Evolutionary conservation across 2,329 filamentous ascomycete species (phyloP).

Genomic region (Alternaria rosae): DNA sequence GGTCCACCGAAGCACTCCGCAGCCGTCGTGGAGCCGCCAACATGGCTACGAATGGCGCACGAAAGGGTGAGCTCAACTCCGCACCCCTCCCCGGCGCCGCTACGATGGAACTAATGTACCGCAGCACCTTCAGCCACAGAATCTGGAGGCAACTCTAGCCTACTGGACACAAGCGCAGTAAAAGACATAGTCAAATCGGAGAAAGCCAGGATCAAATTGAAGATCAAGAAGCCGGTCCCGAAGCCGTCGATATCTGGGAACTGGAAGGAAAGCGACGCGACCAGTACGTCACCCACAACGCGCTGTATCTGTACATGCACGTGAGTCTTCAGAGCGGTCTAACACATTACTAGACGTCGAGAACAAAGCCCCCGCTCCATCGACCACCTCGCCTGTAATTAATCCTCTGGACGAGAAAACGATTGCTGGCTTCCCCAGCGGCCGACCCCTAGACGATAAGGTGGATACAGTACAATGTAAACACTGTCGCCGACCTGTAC

Average conservation of each 20-base stretch:
- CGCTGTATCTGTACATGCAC: background rate
- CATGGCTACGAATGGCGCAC: conserved; percentile 49
- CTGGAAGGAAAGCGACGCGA: conserved; percentile 72
- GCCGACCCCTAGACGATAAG: conserved; percentile 80
- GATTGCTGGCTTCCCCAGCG: conserved; percentile 80
- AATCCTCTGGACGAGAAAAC: conserved; percentile 76
- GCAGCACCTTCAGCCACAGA: conserved; percentile 36
- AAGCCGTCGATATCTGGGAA: conserved; percentile 73
- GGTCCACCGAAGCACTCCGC: conserved; percentile 38
- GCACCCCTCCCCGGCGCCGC: conserved; percentile 22
- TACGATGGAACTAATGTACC: conserved; percentile 26
- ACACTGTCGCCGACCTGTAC: conserved; percentile 89
- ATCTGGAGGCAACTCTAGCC: conserved; percentile 17
- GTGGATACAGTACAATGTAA: conserved; percentile 84
- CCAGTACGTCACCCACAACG: conserved; percentile 58
- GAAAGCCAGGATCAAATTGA: conserved; percentile 52
- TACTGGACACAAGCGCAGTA: conserved; percentile 40
- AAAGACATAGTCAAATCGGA: conserved; percentile 49
- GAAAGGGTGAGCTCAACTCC: conserved; percentile 43
- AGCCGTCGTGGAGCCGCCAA: conserved; percentile 39
- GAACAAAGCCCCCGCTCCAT: conserved; percentile 30
- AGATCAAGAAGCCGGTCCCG: conserved; percentile 67
- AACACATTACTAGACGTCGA: conserved; percentile 31
- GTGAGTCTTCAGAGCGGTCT: conserved; percentile 3
- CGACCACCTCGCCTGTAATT: conserved; percentile 49